Evolutionary conservation across 768 basidiomycete species (phyloP).

Genomic region (Suillus brevipes): DNA sequence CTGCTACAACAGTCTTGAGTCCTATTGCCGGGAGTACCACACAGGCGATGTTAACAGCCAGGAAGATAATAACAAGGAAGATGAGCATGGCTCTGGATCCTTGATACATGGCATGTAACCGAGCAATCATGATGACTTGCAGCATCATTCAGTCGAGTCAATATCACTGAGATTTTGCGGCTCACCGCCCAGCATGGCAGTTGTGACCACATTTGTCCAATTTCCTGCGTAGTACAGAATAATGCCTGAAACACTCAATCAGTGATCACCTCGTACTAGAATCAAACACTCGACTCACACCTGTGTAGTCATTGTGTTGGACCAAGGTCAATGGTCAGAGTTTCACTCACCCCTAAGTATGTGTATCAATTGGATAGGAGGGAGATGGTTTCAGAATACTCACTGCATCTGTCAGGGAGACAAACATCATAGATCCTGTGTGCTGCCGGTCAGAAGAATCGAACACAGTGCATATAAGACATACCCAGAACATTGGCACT

Average conservation of each 20-base stretch:
- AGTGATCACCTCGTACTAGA: background rate
- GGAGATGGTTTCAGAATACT: background rate
- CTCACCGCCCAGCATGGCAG: background rate
- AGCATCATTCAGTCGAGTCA: too few relatives aligned
- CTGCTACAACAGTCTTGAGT: too few relatives aligned
- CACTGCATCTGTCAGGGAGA: background rate
- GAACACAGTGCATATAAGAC: too few relatives aligned
- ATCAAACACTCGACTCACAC: background rate
- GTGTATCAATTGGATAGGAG: background rate
- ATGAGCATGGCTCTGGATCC: background rate
- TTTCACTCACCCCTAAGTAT: background rate
- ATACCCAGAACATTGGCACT: too few relatives aligned
- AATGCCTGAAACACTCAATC: background rate
- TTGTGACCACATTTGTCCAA: background rate
- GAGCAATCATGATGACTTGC: background rate
- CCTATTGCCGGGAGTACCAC: too few relatives aligned
- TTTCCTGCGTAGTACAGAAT: fast-evolving
- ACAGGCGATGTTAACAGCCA: background rate
- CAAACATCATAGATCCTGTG: background rate
- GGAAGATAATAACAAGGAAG: background rate
- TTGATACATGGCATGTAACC: background rate
- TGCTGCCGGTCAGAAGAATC: too few relatives aligned
- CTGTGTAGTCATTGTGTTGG: background rate
- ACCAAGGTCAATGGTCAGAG: background rate
- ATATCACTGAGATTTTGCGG: too few relatives aligned